Evolutionary conservation across 2,329 filamentous ascomycete species (phyloP).

Genomic region (Cladobotryum protrusum): DNA sequence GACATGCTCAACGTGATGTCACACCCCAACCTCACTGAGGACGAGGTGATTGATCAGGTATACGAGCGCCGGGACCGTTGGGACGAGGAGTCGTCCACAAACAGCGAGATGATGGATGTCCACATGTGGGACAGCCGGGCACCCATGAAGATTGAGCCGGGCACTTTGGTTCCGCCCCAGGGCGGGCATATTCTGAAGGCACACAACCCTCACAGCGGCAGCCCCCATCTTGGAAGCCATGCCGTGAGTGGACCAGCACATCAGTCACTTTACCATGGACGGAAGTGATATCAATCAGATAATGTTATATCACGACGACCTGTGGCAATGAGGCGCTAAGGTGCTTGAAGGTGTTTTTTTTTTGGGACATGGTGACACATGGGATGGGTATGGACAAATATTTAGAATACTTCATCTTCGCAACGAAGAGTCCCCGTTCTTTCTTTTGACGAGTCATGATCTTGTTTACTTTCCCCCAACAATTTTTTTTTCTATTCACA

Average conservation of each 20-base stretch:
- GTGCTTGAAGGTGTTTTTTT: no score
- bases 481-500: no score
- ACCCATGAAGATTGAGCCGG: conserved; percentile 24
- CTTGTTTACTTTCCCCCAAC: conserved; percentile 3
- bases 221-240: background rate
- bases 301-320: no score
- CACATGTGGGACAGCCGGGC: conserved; percentile 24
- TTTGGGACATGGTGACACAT: conserved; percentile 6
- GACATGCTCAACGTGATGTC: conserved; percentile 33
- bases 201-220: conserved; percentile 9
- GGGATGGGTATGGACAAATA: conserved; percentile 12
- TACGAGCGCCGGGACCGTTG: conserved; percentile 19
- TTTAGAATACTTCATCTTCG: conserved; percentile 30
- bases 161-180: conserved; percentile 12
- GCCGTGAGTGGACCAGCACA: background rate
- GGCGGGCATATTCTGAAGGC: conserved; percentile 18
- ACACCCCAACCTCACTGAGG: conserved; percentile 27
- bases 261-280: conserved; percentile 5
- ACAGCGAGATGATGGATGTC: conserved; percentile 23
- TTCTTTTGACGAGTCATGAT: conserved; percentile 10
- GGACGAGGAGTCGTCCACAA: conserved; percentile 20
- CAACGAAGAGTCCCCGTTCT: conserved; percentile 24
- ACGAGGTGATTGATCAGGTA: conserved; percentile 32
- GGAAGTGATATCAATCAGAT: conserved; percentile 1
- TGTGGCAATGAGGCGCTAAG: no score